phyloP scores from a whole-genome alignment of 176 grass and related monocot genomes.

The Dactylis glomerata region DNA sequence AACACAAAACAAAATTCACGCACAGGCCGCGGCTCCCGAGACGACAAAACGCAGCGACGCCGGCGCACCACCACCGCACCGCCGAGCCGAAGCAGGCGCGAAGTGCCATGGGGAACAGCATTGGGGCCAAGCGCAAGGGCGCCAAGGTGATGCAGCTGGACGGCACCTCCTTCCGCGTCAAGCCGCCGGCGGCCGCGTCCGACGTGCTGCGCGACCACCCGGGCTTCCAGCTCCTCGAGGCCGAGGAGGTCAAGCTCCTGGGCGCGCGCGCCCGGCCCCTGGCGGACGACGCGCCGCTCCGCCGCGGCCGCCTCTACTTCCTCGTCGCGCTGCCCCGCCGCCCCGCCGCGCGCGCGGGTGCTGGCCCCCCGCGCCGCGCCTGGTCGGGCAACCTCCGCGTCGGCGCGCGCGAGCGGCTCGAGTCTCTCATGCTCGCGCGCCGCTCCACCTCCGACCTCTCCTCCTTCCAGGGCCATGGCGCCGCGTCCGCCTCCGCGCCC shows the following conservation, averaged over 20 bases:
- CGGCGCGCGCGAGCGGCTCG: conserved; percentile 74
- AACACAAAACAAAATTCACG: background rate
- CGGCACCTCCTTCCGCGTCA: conserved; percentile 71
- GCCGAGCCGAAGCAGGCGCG: background rate
- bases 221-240: conserved; percentile 65
- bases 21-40: conserved; percentile 2
- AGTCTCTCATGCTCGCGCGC: conserved; percentile 78
- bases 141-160: conserved; percentile 97
- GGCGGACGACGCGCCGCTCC: conserved; percentile 35
- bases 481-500: conserved; percentile 34
- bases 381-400: conserved; percentile 75
- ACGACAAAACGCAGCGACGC: background rate
- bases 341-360: background rate
- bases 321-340: conserved; percentile 70
- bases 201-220: conserved; percentile 69
- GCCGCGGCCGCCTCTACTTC: conserved; percentile 68
- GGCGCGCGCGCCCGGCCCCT: conserved; percentile 64
- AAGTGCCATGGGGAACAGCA: conserved; percentile 83
- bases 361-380: conserved; percentile 30
- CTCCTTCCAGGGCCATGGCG: conserved; percentile 14
- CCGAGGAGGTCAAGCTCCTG: conserved; percentile 72
- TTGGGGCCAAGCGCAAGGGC: conserved; percentile 61
- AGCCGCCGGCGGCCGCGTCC: conserved; percentile 46
- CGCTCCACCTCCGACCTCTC: conserved; percentile 79
- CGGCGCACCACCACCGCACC: background rate